phyloP scores from a whole-genome alignment of 495 filamentous ascomycete genomes.

The Venustampulla echinocandica region DNA sequence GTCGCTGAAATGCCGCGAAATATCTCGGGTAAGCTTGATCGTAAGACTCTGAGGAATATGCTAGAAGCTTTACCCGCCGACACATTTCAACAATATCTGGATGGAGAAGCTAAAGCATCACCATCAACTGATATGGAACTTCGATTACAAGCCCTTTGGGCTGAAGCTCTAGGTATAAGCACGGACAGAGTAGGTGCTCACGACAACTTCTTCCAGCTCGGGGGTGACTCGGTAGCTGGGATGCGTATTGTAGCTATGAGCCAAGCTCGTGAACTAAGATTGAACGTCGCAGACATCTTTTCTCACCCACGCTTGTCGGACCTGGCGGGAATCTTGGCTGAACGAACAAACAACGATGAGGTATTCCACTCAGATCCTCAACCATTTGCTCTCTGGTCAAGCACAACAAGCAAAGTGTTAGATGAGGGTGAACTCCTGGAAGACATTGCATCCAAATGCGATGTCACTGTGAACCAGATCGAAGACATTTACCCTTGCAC shows the following conservation, averaged over 20 bases:
- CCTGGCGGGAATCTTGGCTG: background rate
- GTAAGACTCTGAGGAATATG: conserved; percentile 2
- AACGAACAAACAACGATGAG: background rate
- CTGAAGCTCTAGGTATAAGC: background rate
- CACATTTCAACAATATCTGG: background rate
- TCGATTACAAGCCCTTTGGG: background rate
- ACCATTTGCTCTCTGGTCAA: background rate
- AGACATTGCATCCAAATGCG: conserved; percentile 38
- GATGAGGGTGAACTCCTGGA: conserved; percentile 21
- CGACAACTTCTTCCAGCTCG: conserved; percentile 40
- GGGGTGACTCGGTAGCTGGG: conserved; percentile 43
- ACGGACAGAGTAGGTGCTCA: background rate
- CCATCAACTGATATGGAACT: background rate
- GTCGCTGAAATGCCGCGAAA: conserved; percentile 4
- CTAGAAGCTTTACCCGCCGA: background rate
- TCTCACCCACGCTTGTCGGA: conserved; percentile 36
- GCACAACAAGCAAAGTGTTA: conserved; percentile 9
- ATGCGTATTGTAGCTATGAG: conserved; percentile 26
- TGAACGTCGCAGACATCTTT: conserved; percentile 45
- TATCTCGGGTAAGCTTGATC: conserved; percentile 7
- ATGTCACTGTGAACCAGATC: conserved; percentile 33
- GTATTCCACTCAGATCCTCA: background rate
- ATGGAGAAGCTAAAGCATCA: background rate
- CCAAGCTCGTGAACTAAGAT: background rate
- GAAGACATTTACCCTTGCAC: conserved; percentile 53